Conservation (phyloP, 129 eudicot species). For the Saposhnikovia divaricata region DNA sequence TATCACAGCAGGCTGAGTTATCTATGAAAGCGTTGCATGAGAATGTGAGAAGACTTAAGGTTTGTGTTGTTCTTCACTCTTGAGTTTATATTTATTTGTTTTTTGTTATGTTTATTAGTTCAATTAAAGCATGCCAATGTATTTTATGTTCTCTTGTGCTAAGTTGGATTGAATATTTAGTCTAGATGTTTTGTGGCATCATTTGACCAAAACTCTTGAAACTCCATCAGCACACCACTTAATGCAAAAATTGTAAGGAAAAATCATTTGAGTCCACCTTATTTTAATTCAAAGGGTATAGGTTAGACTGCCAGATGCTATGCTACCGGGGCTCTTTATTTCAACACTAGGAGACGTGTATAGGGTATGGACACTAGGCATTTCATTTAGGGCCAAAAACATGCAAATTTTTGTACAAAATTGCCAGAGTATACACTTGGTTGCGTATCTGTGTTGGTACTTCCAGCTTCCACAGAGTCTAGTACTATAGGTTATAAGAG, state of each 20-base stretch:
- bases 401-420: neutral
- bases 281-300: neutral
- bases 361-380: neutral
- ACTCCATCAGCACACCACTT: neutral
- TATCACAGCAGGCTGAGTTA: conserved; percentile 75
- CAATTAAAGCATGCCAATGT: neutral
- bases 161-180: neutral
- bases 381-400: neutral
- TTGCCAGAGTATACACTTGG: neutral
- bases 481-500: neutral
- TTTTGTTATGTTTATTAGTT: neutral
- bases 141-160: neutral
- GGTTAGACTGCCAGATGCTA: neutral
- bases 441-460: neutral
- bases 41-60: conserved; percentile 64
- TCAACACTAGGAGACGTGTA: neutral
- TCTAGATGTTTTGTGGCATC: neutral
- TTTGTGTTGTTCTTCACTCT: conserved; percentile 18
- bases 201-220: neutral
- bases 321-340: neutral
- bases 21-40: conserved; percentile 74
- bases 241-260: neutral
- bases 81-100: neutral
- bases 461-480: neutral
- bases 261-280: neutral